Percentiles rank a stretch among this genome's conserved stretches.
Evolutionary conservation across 2,329 filamentous ascomycete genomes (phyloP).

Genomic region (Plectosphaerella cucumerina): DNA sequence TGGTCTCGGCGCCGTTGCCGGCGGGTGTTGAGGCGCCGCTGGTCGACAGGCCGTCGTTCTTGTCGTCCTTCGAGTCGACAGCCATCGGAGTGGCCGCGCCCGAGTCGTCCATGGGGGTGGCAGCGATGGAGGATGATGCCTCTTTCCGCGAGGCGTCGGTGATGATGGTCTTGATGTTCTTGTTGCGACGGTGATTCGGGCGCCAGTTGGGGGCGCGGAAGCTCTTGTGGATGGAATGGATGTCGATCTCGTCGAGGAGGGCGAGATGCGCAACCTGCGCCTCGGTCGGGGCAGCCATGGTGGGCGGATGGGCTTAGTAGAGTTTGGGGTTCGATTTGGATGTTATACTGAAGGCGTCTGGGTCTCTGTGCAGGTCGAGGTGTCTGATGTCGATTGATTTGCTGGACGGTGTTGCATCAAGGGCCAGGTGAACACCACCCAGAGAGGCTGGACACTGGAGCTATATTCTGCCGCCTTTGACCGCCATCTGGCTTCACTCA

Average conservation of each 20-base stretch:
- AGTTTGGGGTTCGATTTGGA: neutral
- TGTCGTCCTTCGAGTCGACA: conserved; percentile 19
- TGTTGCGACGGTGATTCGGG: conserved; percentile 92
- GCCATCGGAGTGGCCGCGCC: conserved; percentile 66
- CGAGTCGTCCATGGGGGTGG: conserved; percentile 69
- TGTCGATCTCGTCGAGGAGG: conserved; percentile 88
- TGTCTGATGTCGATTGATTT: too few species aligned
- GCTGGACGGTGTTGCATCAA: too few species aligned
- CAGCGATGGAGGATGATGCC: conserved; percentile 66
- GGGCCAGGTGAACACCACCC: neutral
- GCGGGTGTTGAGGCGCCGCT: conserved; percentile 56
- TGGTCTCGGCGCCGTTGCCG: conserved; percentile 23
- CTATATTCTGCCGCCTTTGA: conserved; percentile 9
- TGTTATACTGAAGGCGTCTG: neutral
- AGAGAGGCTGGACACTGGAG: too few species aligned
- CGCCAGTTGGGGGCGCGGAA: conserved; percentile 92
- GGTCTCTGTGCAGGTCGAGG: neutral
- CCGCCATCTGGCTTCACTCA: conserved; percentile 3
- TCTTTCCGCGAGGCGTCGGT: conserved; percentile 85
- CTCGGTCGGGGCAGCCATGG: conserved; percentile 63
- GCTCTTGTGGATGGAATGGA: conserved; percentile 77
- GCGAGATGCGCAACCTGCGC: conserved; percentile 76
- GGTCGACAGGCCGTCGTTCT: conserved; percentile 50
- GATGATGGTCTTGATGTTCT: conserved; percentile 96
- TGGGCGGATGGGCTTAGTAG: neutral